Base-by-base conservation (phyloP, 495 filamentous ascomycete genomes). In the Sabuloglossum arenarium region DNA sequence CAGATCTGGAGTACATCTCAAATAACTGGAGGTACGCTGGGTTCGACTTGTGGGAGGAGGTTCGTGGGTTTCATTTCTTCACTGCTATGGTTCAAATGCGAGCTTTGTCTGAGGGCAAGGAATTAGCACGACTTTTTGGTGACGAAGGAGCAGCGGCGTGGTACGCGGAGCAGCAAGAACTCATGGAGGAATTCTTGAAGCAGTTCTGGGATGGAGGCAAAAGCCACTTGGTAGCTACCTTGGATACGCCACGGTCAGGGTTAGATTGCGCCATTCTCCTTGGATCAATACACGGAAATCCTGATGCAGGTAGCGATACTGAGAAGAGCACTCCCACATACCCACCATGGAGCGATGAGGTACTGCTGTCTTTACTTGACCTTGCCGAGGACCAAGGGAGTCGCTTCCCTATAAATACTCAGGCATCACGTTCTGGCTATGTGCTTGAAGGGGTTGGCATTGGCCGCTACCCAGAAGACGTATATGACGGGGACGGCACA, bases 31-130 rank as follows among this genome's bases (percentile, higher is more conserved):
- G 77, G 60, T 68, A 77, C 55, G 79, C 75, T 24, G 79, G 79
- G 30, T 86, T 76, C 56, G 82, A 86, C 63, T 71, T 86, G 0
- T 85, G 82, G 82, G 82, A 85, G 60, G 82, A 85, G 65, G 75
- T 82, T 0, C 64, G 71, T 16, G 78, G 79, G 47, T 70, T 68
- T 50, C 79, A 78, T 5, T 84, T 84, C 70, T 85, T 75, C 59
- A 77, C 75, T 3, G 63, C 65, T 42, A 67, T 69, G 25, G 68
- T 67, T 16, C 70, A 73, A 50, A 70, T 70, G 59, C 70, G 69
- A 56, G 74, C 82, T 16, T 64, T 86, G 19, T 69, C 81, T n/a
- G 79, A 83, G 64, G 82, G 82, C 45, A 71, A 67, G 19, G 70
- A 68, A n/a, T 71, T 85, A 31, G 80, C 80, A 12, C 21, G 45